These are phyloP conservation scores for Coprinopsis strossmayeri DNA, from an alignment of 768 basidiomycete genomes.

Conservation along the genomic window DNA sequence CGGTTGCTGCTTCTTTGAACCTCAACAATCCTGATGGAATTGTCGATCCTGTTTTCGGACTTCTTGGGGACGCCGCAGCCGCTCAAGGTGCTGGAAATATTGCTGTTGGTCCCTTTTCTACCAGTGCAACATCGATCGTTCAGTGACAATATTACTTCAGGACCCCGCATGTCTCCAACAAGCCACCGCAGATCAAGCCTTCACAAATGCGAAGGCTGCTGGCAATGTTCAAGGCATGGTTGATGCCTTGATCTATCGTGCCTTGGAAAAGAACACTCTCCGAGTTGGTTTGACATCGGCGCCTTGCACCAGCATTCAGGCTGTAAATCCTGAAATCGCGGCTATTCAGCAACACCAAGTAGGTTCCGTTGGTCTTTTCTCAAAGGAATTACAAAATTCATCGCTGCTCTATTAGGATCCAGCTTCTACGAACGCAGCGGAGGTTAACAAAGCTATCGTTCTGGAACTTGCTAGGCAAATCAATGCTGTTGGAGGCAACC, in stretches of 20 bases:
- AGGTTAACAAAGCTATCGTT: slow-evolving; percentile 56
- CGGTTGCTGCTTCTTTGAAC: slow-evolving; percentile 40
- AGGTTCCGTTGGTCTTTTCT: neutral
- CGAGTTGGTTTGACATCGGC: slow-evolving; percentile 38
- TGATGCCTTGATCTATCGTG: slow-evolving; percentile 54
- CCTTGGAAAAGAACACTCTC: slow-evolving; percentile 62
- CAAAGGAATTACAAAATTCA: neutral
- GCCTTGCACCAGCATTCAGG: slow-evolving; percentile 47
- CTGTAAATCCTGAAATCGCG: slow-evolving; percentile 60
- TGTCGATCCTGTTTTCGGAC: slow-evolving; percentile 55
- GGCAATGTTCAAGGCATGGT: slow-evolving; percentile 50
- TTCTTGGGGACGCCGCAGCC: slow-evolving; percentile 63
- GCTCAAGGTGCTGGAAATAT: slow-evolving; percentile 46
- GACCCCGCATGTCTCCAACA: slow-evolving; percentile 60
- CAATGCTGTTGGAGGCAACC: slow-evolving; percentile 54
- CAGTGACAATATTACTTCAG: slow-evolving; percentile 23
- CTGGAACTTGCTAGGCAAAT: slow-evolving; percentile 63
- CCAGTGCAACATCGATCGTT: no score
- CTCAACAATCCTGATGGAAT: slow-evolving; percentile 56
- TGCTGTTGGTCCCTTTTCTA: slow-evolving; percentile 41
- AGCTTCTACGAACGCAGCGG: slow-evolving; percentile 49
- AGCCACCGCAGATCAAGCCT: slow-evolving; percentile 61
- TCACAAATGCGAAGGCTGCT: slow-evolving; percentile 64
- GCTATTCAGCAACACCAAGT: slow-evolving; percentile 59
- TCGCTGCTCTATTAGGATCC: slow-evolving; percentile 38